A percentile compares a stretch with the other conserved stretches of the same genome.
These are phyloP conservation scores for Candida adriatica DNA, from an alignment of 805 yeast species.

Conservation along the genomic window DNA sequence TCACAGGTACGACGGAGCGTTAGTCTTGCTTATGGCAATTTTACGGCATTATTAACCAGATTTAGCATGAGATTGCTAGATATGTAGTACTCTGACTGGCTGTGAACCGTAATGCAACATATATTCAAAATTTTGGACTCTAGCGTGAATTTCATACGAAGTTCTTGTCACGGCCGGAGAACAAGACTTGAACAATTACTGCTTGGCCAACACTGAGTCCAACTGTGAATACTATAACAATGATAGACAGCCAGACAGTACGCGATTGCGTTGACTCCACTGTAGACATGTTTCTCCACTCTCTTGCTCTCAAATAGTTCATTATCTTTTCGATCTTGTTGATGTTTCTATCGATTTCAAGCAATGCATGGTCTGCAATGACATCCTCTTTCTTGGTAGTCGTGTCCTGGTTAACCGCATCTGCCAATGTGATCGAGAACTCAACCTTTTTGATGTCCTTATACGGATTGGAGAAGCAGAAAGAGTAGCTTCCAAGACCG, in stretches of 20 bases:
- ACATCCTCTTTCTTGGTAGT: constrained; percentile 37
- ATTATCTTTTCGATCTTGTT: constrained; percentile 54
- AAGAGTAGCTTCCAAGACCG: constrained; percentile 54
- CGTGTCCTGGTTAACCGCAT: constrained; percentile 24
- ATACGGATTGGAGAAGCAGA: constrained; percentile 60
- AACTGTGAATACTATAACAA: constrained; percentile 67
- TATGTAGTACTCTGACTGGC: too few relatives aligned
- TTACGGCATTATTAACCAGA: too few relatives aligned
- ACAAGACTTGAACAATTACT: constrained; percentile 74
- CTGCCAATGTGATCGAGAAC: constrained; percentile 49
- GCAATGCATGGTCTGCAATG: constrained; percentile 46
- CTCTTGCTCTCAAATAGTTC: constrained; percentile 91
- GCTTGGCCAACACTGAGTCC: constrained; percentile 75
- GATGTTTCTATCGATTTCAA: constrained; percentile 52
- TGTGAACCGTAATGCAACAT: too few relatives aligned
- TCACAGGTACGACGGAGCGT: constrained; percentile 88
- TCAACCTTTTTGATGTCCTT: constrained; percentile 61
- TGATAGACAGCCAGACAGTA: constrained; percentile 66
- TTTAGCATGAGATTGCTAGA: too few relatives aligned
- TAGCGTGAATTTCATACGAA: constrained; percentile 24
- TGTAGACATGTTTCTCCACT: constrained; percentile 92
- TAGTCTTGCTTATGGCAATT: constrained; percentile 22
- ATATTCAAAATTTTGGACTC: not conserved
- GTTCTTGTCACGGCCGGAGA: constrained; percentile 42
- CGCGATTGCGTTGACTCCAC: constrained; percentile 75